phyloP scores from a whole-genome alignment of 345 rosid genomes.

The Litchi chinensis region DNA sequence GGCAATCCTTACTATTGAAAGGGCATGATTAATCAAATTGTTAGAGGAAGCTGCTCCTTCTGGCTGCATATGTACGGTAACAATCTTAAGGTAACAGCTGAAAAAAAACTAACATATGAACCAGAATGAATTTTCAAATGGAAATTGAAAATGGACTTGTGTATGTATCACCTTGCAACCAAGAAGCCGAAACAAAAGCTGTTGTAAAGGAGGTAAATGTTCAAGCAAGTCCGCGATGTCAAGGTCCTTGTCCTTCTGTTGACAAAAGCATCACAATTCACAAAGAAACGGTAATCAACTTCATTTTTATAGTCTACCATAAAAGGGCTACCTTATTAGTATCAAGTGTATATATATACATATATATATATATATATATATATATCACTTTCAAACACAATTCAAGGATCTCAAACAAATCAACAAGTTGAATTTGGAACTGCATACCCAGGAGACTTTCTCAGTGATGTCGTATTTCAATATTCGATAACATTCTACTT shows the following conservation, averaged over 20 bases:
- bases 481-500: slow-evolving; percentile 34
- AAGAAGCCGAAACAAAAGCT: slow-evolving; percentile 37
- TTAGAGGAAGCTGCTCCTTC: slow-evolving; percentile 36
- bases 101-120: not conserved
- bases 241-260: slow-evolving; percentile 29
- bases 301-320: too few species aligned
- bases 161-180: slow-evolving; percentile 37
- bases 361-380: not conserved
- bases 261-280: not conserved
- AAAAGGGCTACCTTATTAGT: not conserved
- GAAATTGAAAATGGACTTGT: not conserved
- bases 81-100: not conserved
- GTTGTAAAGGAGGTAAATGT: slow-evolving; percentile 42
- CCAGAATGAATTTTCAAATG: not conserved
- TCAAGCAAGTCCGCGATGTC: slow-evolving; percentile 31
- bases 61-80: slow-evolving; percentile 34
- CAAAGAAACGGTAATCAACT: too few species aligned
- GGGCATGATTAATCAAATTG: slow-evolving; percentile 34
- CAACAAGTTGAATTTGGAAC: not conserved
- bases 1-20: slow-evolving; percentile 38
- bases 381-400: too few species aligned
- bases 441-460: slow-evolving; percentile 31
- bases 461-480: slow-evolving; percentile 37
- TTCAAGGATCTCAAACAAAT: not conserved
- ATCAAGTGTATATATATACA: not conserved